phyloP scores from a whole-genome alignment of 2,329 filamentous ascomycete genomes.

The Pseudocercospora musae region DNA sequence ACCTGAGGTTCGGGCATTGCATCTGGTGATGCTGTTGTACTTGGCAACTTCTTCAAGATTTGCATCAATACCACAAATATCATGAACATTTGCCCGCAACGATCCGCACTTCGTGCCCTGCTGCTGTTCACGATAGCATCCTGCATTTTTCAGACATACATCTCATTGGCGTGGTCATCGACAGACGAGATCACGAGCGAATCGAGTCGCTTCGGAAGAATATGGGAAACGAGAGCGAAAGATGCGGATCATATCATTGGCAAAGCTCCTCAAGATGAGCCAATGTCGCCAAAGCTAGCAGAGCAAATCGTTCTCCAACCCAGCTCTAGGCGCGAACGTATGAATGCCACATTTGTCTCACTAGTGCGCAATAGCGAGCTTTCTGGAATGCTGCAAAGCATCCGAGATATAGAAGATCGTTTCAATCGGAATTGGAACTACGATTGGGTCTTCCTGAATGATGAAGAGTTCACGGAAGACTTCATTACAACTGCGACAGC shows the following conservation, averaged over 20 bases:
- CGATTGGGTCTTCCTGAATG: constrained; percentile 3
- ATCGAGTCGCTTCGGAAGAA: neutral
- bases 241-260: neutral
- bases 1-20: neutral
- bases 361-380: constrained; percentile 70
- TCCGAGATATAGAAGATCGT: constrained; percentile 76
- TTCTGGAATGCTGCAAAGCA: constrained; percentile 89
- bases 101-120: neutral
- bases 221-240: neutral
- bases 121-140: neutral
- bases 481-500: neutral
- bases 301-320: neutral
- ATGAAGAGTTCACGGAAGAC: constrained; percentile 1
- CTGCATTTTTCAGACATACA: neutral
- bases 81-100: neutral
- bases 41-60: neutral
- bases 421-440: constrained; percentile 4
- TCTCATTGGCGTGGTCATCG: constrained; percentile 7
- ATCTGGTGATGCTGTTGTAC: neutral
- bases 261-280: neutral
- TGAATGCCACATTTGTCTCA: constrained; percentile 83
- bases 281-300: neutral
- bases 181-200: neutral
- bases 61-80: neutral
- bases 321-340: neutral